Evolutionary conservation across 2,329 filamentous ascomycete genomes (phyloP).

Genomic region (Westerdykella ornata): DNA sequence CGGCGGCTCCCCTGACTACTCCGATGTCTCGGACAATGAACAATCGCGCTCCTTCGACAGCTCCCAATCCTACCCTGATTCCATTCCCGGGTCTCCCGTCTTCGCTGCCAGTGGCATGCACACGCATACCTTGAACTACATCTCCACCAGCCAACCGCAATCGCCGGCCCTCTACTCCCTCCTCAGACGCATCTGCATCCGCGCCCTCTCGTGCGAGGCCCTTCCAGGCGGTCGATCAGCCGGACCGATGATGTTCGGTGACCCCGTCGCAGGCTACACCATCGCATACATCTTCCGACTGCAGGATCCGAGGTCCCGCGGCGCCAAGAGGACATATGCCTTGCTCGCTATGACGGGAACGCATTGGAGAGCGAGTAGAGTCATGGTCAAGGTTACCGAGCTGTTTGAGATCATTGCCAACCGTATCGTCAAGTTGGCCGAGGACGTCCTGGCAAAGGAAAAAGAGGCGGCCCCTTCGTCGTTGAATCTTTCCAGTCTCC

Average conservation of each 20-base stretch:
- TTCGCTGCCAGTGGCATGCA: constrained; percentile 41
- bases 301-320: constrained; percentile 52
- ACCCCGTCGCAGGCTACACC: constrained; percentile 51
- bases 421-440: constrained; percentile 43
- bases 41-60: constrained; percentile 35
- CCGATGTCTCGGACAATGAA: constrained; percentile 35
- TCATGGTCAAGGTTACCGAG: constrained; percentile 37
- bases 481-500: constrained; percentile 8
- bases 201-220: constrained; percentile 52
- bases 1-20: constrained; percentile 30
- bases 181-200: constrained; percentile 52
- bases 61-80: constrained; percentile 27
- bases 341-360: constrained; percentile 52
- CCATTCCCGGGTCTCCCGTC: constrained; percentile 38
- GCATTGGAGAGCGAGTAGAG: constrained; percentile 44
- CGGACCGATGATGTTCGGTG: constrained; percentile 54
- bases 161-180: constrained; percentile 50
- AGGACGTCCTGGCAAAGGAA: constrained; percentile 29
- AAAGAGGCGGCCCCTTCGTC: constrained; percentile 29
- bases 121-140: constrained; percentile 52
- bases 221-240: constrained; percentile 51
- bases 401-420: constrained; percentile 50
- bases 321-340: constrained; percentile 51
- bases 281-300: constrained; percentile 56
- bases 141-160: constrained; percentile 52